Evolutionary conservation across 2,329 filamentous ascomycete genomes (phyloP), one percentile per base, ranked within the genome.

Genomic region (Colletotrichum musicola): DNA sequence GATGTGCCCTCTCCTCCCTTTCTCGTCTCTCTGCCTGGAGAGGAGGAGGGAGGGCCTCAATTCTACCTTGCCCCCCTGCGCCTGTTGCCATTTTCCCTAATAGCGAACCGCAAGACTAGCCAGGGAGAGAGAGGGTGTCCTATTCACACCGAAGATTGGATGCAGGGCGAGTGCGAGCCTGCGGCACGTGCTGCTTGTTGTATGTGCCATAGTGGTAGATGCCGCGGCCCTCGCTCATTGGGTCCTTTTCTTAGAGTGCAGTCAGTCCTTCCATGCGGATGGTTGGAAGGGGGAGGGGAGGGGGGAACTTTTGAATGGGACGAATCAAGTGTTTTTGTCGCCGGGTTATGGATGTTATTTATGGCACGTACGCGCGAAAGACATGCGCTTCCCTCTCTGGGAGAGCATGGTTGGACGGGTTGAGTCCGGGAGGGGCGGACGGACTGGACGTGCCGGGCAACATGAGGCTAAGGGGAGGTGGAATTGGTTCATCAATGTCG

Each of bases 371-470:
- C 30, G 30, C 30, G 30, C 30, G 30, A 35, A 10, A 35, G 30
- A 10, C 30, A 35, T 44, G n/a, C 59, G 25, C n/a, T 62, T n/a
- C 42, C 22, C 22, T 25, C 47, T 25, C 40, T 35, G 35, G 18
- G 35, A 51, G 51, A 46, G 59, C 18, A 46, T n/a, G 57, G 46
- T 51, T 61, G 57, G 18, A 46, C 59, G 61, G 65, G 50, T 42
- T 35, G 53, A 54, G 30, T 25, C 20, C 12, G 57, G 20, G 61
- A 38, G 27, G 22, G 53, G 54, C 35, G 42, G 54, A 68, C 62
- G 62, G 62, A 59, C 62, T 69, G 62, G 30, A 66, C 66, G 56
- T 66, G 62, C 62, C 50, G 66, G 38, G 20, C 62, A 40, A 44
- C 44, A 35, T 56, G 10, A 56, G 60, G 62, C 54, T 44, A 16